Evolutionary conservation across 2,329 filamentous ascomycete genomes (phyloP).

Genomic region (Diaporthe citri): DNA sequence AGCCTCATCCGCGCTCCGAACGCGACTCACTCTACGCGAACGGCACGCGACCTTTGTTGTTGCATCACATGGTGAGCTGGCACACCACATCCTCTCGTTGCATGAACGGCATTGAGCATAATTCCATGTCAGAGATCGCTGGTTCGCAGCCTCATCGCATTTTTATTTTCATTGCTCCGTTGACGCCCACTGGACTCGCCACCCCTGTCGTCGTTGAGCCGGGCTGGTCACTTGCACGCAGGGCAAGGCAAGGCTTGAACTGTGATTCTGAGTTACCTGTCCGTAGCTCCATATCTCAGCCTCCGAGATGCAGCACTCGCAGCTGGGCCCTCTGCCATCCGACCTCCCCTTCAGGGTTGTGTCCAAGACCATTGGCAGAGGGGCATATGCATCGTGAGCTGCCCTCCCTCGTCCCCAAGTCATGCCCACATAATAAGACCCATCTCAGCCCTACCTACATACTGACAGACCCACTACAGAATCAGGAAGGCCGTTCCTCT

Average conservation of each 20-base stretch:
- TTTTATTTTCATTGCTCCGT: constrained; percentile 7
- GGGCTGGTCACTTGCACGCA: constrained; percentile 9
- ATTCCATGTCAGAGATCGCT: neutral
- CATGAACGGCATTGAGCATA: constrained; percentile 14
- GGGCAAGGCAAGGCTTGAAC: constrained; percentile 1
- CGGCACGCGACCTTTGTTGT: constrained; percentile 32
- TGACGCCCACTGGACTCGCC: constrained; percentile 5
- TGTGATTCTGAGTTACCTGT: constrained; percentile 3
- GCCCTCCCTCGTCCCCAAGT: constrained; percentile 25
- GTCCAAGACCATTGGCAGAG: constrained; percentile 95
- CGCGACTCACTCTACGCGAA: constrained; percentile 40
- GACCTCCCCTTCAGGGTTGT: constrained; percentile 94
- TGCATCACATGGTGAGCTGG: constrained; percentile 2
- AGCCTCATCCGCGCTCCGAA: constrained; percentile 23
- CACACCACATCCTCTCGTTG: constrained; percentile 10
- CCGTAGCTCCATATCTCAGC: constrained; percentile 31
- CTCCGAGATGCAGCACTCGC: constrained; percentile 76
- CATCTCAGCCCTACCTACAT: constrained; percentile 34
- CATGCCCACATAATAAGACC: constrained; percentile 36
- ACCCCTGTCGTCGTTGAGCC: constrained; percentile 21
- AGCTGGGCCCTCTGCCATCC: constrained; percentile 85
- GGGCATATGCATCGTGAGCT: constrained; percentile 93
- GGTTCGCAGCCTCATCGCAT: constrained; percentile 20
- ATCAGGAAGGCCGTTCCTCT: constrained; percentile 93
- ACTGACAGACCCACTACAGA: constrained; percentile 59